A percentile compares a stretch with the other conserved stretches of the same genome.
phyloP scores from a whole-genome alignment of 1,284 basidiomycete species.

The Cryptococcus sp. region DNA sequence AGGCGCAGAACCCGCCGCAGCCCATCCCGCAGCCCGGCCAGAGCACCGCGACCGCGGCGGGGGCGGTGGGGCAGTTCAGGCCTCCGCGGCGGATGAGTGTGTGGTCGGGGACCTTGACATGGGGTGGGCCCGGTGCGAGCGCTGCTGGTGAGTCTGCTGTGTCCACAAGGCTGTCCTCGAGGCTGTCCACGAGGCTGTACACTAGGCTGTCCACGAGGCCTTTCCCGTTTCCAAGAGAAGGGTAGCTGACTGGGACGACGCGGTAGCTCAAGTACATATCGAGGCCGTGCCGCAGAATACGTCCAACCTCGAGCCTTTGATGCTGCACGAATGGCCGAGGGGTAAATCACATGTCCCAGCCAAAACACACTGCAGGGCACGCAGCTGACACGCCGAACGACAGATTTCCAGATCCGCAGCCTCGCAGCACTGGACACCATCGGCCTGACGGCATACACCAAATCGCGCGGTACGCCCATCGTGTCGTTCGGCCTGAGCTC shows the following conservation, averaged over 20 bases:
- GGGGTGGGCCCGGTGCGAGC: slow-evolving; percentile 1
- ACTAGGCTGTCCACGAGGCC: too few relatives aligned
- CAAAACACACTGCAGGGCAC: too few relatives aligned
- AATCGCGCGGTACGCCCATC: slow-evolving; percentile 9
- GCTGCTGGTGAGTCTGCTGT: neutral
- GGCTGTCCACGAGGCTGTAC: neutral
- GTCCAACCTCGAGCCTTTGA: slow-evolving; percentile 2
- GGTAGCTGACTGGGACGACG: too few relatives aligned
- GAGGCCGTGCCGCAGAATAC: slow-evolving; percentile 1
- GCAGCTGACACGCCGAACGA: neutral
- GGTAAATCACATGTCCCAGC: slow-evolving; percentile 1
- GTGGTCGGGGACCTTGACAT: slow-evolving; percentile 16
- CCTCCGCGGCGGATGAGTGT: neutral
- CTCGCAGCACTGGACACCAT: slow-evolving; percentile 8
- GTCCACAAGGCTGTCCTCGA: neutral
- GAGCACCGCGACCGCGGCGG: neutral
- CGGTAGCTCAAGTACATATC: slow-evolving; percentile 3
- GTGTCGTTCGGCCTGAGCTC: slow-evolving; percentile 11
- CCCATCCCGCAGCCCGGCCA: neutral
- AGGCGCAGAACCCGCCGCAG: slow-evolving; percentile 7
- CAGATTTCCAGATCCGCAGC: slow-evolving; percentile 14
- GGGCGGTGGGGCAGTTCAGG: neutral
- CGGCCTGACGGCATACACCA: slow-evolving; percentile 12
- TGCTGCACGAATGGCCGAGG: slow-evolving; percentile 14
- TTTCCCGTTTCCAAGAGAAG: too few relatives aligned